Evolutionary conservation across 2,329 filamentous ascomycete species (phyloP), one percentile per base, ranked within the genome.

Genomic region (Ophioceras dolichostomum): DNA sequence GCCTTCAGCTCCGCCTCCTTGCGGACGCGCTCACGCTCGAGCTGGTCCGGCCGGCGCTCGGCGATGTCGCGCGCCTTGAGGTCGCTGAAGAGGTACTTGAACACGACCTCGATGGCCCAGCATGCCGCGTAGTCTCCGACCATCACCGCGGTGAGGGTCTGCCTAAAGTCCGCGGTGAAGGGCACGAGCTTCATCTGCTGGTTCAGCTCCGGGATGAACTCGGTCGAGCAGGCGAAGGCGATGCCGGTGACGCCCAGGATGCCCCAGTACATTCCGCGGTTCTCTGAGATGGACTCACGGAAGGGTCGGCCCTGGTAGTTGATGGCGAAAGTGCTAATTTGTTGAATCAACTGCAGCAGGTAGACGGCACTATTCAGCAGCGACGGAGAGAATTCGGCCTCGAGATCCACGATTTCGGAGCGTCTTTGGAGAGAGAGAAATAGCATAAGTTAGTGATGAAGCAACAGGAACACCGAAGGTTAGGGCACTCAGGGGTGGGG

Each of bases 291-390:
- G 17, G 83, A 83, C 63, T 98, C 91, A 42, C 91, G 84, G 81
- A 98, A 98, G 10, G 91, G 91, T 9, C 91, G 83, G 41, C 91
- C 91, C 61, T 98, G 91, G 67, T 98, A 98, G 68, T 98, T 98
- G 68, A 98, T 94, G 43, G 91, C 88, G 52, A 98, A 98, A 3
- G 91, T 98, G 18, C 88, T 95, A 54, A 98, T 94, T 60, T 98
- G 91, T 61, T 98, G 91, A 59, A 98, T 96, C 36, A 98, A 78
- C 54, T 96, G 91, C 29, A 98, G 76, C 19, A 98, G 83, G 60
- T 96, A 98, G 49, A 98, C 85, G 39, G 91, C 91, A 34, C 83
- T 91, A 69, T 98, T 98, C 56, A 98, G 79, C 8, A 98, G 75
- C 5, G 87, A 94, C 2, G 91, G 91, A 46, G 79, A 66, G 54